Percentiles rank a stretch among this genome's conserved stretches.
Conservation (phyloP, 2,329 filamentous ascomycete species). For the Calonectria montana region DNA sequence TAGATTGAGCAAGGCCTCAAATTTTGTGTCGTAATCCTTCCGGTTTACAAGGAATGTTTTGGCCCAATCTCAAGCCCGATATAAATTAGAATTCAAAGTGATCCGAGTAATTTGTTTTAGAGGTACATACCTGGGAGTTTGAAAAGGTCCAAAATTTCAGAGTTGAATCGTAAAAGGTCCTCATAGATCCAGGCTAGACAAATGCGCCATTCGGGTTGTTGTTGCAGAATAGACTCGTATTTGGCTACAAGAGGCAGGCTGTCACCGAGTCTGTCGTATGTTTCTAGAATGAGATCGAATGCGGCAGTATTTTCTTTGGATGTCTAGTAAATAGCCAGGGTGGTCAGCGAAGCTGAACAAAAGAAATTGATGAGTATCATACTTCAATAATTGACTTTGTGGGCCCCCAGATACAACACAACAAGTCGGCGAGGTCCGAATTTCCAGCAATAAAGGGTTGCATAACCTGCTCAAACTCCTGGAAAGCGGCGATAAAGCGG, state of each 20-base stretch:
- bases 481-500: not conserved
- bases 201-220: not conserved
- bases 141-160: not conserved
- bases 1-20: not conserved
- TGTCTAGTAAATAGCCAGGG: not conserved
- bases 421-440: not conserved
- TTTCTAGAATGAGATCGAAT: conserved; percentile 5
- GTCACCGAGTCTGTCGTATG: not conserved
- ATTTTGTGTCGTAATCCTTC: not conserved
- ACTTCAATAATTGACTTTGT: conserved; percentile 2
- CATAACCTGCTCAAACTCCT: conserved; percentile 1
- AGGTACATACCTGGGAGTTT: not conserved
- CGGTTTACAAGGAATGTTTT: conserved; percentile 8
- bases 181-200: conserved; percentile 16
- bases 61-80: not conserved
- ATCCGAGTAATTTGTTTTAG: not conserved
- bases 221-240: not conserved
- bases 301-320: not conserved
- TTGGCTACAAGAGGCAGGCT: not conserved
- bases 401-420: conserved; percentile 11
- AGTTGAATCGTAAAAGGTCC: conserved; percentile 6
- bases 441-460: not conserved
- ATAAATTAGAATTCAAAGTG: not conserved
- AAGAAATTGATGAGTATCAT: not conserved
- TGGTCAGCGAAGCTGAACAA: no score